Evolutionary conservation across 1,284 basidiomycete genomes (phyloP).

Genomic region (Heterobasidion parviporum): DNA sequence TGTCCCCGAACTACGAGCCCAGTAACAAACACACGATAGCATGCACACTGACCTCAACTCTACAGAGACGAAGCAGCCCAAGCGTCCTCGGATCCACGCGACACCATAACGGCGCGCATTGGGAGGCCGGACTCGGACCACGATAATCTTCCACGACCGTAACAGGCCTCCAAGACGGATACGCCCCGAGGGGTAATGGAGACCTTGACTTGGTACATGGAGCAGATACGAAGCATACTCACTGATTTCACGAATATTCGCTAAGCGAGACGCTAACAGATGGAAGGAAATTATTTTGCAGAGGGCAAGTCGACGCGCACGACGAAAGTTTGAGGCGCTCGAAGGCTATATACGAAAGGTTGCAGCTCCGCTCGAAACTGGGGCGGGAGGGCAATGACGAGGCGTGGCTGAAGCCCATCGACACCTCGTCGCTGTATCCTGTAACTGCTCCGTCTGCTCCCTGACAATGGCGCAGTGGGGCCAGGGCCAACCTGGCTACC

Average conservation of each 20-base stretch:
- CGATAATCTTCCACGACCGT: constrained; percentile 47
- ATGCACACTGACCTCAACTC: constrained; percentile 42
- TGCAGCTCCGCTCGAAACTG: neutral
- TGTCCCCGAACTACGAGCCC: constrained; percentile 54
- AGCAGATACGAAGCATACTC: neutral
- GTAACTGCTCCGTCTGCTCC: constrained; percentile 3
- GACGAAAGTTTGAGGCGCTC: neutral
- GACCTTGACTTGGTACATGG: constrained; percentile 55
- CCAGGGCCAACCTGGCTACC: constrained; percentile 48
- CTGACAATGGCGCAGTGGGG: constrained; percentile 53
- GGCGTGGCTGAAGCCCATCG: neutral
- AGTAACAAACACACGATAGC: constrained; percentile 18
- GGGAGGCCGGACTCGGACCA: constrained; percentile 25
- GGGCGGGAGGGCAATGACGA: neutral
- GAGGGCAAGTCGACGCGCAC: neutral
- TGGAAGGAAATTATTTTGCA: neutral
- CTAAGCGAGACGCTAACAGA: neutral
- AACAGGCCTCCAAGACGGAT: constrained; percentile 38
- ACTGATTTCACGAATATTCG: neutral
- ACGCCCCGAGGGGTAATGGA: constrained; percentile 17
- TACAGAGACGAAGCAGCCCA: constrained; percentile 34
- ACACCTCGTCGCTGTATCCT: neutral
- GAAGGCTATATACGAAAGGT: neutral
- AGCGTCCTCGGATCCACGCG: constrained; percentile 30
- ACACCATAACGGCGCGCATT: constrained; percentile 38